These are phyloP conservation scores for Alternaria tenuissima DNA, from an alignment of 2,329 filamentous ascomycete genomes.

Conservation along the genomic window DNA sequence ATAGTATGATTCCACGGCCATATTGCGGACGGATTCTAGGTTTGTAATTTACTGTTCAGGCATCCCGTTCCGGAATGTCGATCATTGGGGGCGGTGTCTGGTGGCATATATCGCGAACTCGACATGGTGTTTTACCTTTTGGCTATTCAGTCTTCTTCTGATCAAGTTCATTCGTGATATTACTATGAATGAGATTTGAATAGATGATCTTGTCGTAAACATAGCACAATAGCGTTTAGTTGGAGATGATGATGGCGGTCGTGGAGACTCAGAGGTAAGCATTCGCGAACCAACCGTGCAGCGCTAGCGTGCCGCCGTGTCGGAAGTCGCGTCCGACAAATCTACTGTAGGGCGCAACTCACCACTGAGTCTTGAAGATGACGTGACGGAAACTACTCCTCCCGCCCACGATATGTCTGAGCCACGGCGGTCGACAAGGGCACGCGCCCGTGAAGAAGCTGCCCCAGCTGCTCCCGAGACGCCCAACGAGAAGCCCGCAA, in stretches of 20 bases:
- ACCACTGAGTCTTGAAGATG: background rate
- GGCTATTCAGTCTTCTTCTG: background rate
- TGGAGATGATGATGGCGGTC: background rate
- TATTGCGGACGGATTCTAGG: background rate
- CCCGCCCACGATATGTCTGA: constrained; percentile 40
- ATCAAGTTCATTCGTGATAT: background rate
- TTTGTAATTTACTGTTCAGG: constrained; percentile 1
- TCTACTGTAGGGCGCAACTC: background rate
- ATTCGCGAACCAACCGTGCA: background rate
- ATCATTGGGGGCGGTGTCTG: constrained; percentile 6
- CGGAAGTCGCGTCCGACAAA: constrained; percentile 6
- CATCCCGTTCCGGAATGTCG: background rate
- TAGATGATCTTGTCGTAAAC: background rate
- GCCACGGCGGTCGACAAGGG: constrained; percentile 47
- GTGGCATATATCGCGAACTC: background rate
- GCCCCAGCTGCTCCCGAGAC: constrained; percentile 34
- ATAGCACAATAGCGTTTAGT: background rate
- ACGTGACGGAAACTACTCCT: constrained; percentile 3
- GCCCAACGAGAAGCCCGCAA: constrained; percentile 30
- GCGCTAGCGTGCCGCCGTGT: constrained; percentile 5
- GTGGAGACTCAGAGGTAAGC: background rate
- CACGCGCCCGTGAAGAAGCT: constrained; percentile 48
- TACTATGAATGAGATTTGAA: background rate
- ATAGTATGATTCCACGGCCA: constrained; percentile 1
- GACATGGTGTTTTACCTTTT: background rate